These are phyloP conservation scores for Geopyxis carbonaria DNA, from an alignment of 495 filamentous ascomycete genomes.

Conservation along the genomic window DNA sequence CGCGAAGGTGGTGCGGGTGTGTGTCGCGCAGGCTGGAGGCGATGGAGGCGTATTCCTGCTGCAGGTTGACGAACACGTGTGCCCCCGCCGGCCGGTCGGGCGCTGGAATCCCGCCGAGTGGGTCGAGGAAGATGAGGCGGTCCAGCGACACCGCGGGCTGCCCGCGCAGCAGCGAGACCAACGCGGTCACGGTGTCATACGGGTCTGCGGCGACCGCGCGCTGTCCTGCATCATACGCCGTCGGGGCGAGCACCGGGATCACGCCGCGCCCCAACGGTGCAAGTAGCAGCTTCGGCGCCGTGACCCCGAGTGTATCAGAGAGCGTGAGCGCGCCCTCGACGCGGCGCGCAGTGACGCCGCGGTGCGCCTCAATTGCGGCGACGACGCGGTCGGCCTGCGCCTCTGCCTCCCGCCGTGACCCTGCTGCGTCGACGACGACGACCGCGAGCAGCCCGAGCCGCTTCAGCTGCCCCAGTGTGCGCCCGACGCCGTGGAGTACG, in stretches of 20 bases:
- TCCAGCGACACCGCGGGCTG: slow-evolving; percentile 35
- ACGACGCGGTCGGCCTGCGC: slow-evolving; percentile 60
- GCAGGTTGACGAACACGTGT: slow-evolving; percentile 87
- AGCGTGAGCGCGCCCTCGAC: slow-evolving; percentile 40
- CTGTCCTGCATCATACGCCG: slow-evolving; percentile 45
- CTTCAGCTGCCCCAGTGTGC: slow-evolving; percentile 65
- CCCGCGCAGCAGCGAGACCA: slow-evolving; percentile 46
- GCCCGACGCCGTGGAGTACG: slow-evolving; percentile 56
- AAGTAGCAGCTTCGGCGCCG: slow-evolving; percentile 43
- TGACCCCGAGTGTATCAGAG: slow-evolving; percentile 23
- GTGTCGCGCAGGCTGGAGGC: slow-evolving; percentile 35
- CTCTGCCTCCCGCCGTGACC: slow-evolving; percentile 32
- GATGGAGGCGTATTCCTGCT: slow-evolving; percentile 67
- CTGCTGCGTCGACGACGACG: slow-evolving; percentile 51
- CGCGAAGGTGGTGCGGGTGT: slow-evolving; percentile 39
- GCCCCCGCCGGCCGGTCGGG: slow-evolving; percentile 45
- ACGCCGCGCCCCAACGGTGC: slow-evolving; percentile 54
- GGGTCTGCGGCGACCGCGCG: slow-evolving; percentile 37
- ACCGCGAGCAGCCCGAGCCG: slow-evolving; percentile 65
- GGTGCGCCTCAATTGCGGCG: slow-evolving; percentile 49
- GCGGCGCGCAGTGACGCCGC: slow-evolving; percentile 46
- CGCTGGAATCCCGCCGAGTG: slow-evolving; percentile 69
- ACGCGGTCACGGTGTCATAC: slow-evolving; percentile 51
- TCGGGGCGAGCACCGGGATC: slow-evolving; percentile 57
- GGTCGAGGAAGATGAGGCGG: slow-evolving; percentile 77